Conservation (phyloP, 139 green algal species). For the Helicosporidium sp. region DNA sequence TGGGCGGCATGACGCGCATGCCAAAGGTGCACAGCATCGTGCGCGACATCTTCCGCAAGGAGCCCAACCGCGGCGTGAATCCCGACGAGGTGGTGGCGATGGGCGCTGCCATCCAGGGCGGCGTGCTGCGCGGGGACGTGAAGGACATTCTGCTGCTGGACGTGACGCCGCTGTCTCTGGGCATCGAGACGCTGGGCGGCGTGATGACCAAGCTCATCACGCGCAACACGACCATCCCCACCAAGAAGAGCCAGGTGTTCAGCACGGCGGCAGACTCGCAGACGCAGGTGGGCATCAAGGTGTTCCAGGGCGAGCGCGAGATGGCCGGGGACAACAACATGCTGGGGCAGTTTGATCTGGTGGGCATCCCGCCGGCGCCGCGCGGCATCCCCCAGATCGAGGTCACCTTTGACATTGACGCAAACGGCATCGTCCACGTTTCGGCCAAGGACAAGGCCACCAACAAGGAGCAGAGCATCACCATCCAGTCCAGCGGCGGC, state of each 20-base stretch:
- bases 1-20: slow-evolving; percentile 92
- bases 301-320: slow-evolving; percentile 65
- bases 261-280: slow-evolving; percentile 87
- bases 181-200: slow-evolving; percentile 89
- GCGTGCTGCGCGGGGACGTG: slow-evolving; percentile 47
- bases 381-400: slow-evolving; percentile 87
- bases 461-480: slow-evolving; percentile 91
- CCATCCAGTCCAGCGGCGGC: slow-evolving; percentile 79
- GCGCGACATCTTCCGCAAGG: slow-evolving; percentile 67
- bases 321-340: slow-evolving; percentile 94
- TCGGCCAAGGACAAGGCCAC: slow-evolving; percentile 87
- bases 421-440: slow-evolving; percentile 92
- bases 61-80: slow-evolving; percentile 94
- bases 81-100: slow-evolving; percentile 97
- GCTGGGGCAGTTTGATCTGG: slow-evolving; percentile 84
- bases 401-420: slow-evolving; percentile 98
- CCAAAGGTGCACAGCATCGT: slow-evolving; percentile 84
- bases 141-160: slow-evolving; percentile 94
- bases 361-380: slow-evolving; percentile 88
- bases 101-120: slow-evolving; percentile 86
- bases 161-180: slow-evolving; percentile 86
- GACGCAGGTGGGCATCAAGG: slow-evolving; percentile 94
- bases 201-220: slow-evolving; percentile 95
- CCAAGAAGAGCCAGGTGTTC: slow-evolving; percentile 89
- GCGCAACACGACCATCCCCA: slow-evolving; percentile 93